phyloP scores from a whole-genome alignment of 2,329 filamentous ascomycete species.

The Beauveria bassiana region DNA sequence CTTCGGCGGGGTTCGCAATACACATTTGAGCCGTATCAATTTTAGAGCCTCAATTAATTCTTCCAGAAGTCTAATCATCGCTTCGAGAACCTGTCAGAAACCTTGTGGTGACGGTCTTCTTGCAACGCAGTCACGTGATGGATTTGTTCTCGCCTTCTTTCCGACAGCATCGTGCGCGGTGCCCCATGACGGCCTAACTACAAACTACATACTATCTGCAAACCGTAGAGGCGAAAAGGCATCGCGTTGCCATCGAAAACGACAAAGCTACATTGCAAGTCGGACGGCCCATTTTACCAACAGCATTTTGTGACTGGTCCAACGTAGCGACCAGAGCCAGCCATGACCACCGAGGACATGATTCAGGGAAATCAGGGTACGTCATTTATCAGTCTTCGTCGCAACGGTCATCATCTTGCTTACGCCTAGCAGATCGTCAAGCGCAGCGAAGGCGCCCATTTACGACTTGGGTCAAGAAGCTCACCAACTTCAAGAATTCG shows the following conservation, averaged over 20 bases:
- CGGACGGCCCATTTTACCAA: not conserved
- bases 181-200: not conserved
- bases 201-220: not conserved
- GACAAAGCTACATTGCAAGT: too few species aligned
- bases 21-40: not conserved
- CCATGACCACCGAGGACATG: slow-evolving; percentile 31
- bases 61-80: not conserved
- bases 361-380: slow-evolving; percentile 36
- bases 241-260: not conserved
- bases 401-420: slow-evolving; percentile 18
- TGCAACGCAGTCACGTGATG: slow-evolving; percentile 4
- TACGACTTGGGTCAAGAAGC: slow-evolving; percentile 86
- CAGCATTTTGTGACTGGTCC: not conserved
- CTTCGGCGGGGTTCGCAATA: not conserved
- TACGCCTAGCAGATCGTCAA: slow-evolving; percentile 52
- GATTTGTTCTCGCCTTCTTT: not conserved
- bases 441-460: slow-evolving; percentile 73
- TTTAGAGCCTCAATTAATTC: not conserved
- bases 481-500: slow-evolving; percentile 76
- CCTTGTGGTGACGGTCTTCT: not conserved
- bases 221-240: not conserved
- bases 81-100: not conserved
- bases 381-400: slow-evolving; percentile 3
- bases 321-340: not conserved
- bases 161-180: not conserved